Evolutionary conservation across 306 rosid genomes (phyloP).

Genomic region (Senna tora): DNA sequence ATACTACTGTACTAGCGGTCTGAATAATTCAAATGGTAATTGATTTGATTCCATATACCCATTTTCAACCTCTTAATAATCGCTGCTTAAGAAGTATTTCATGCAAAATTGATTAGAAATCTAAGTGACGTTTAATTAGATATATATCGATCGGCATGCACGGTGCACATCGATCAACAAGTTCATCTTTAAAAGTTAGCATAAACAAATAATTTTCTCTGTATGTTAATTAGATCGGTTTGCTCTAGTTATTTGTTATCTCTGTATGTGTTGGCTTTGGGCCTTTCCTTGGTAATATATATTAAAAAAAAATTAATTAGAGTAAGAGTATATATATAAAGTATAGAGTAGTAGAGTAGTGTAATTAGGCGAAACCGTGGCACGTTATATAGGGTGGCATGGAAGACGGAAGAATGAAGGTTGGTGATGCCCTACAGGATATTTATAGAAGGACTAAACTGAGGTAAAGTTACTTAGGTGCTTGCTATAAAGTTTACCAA

Average conservation of each 20-base stretch:
- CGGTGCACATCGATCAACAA: constrained; percentile 1
- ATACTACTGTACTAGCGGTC: constrained; percentile 30
- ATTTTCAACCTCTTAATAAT: constrained; percentile 53
- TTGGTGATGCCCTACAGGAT: constrained; percentile 7
- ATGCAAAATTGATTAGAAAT: constrained; percentile 19
- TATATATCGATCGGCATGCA: constrained; percentile 13
- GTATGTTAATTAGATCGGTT: too few species aligned
- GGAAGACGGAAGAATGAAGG: background rate
- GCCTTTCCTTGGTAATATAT: too few species aligned
- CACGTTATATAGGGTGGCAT: too few species aligned
- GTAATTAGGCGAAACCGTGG: too few species aligned
- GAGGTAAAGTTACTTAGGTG: too few species aligned
- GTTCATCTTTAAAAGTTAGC: constrained; percentile 23
- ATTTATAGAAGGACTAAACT: constrained; percentile 13
- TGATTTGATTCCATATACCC: constrained; percentile 40
- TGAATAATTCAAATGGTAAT: constrained; percentile 41
- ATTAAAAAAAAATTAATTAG: too few species aligned
- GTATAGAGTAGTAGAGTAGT: too few species aligned
- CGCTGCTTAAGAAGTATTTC: constrained; percentile 35
- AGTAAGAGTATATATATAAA: too few species aligned
- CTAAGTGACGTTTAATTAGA: constrained; percentile 31
- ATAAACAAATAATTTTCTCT: background rate
- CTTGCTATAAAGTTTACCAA: too few species aligned
- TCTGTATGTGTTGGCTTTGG: too few species aligned
- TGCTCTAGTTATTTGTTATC: too few species aligned